A percentile compares a stretch with the other conserved stretches of the same genome.
These are phyloP conservation scores for Lactarius psammicola DNA, from an alignment of 768 basidiomycete species.

Conservation along the genomic window DNA sequence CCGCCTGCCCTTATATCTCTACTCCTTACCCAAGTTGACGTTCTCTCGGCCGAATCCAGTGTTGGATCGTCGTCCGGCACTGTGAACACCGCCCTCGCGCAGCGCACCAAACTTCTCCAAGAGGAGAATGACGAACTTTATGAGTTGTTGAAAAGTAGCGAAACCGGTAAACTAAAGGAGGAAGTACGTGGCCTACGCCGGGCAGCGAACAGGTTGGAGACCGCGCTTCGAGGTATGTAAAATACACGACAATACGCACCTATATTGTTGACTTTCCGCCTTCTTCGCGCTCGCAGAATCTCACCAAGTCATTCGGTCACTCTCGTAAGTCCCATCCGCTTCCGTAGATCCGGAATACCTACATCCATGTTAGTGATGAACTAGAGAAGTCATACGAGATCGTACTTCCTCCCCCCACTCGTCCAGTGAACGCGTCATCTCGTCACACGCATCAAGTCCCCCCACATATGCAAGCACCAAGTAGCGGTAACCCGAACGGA, in stretches of 20 bases:
- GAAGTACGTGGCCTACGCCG: constrained; percentile 69
- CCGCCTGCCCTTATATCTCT: constrained; percentile 70
- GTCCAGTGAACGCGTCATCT: constrained; percentile 40
- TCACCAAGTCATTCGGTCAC: constrained; percentile 62
- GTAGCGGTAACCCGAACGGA: constrained; percentile 30
- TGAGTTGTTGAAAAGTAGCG: constrained; percentile 65
- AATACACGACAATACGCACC: constrained; percentile 15
- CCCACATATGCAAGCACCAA: constrained; percentile 30
- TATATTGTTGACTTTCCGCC: constrained; percentile 10
- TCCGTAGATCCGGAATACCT: constrained; percentile 11
- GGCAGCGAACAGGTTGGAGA: constrained; percentile 67
- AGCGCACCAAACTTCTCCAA: constrained; percentile 68
- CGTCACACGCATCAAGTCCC: constrained; percentile 45
- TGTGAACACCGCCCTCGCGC: constrained; percentile 70
- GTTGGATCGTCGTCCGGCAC: constrained; percentile 44
- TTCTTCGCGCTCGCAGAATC: constrained; percentile 53
- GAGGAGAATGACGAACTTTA: constrained; percentile 89
- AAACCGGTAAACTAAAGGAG: constrained; percentile 80
- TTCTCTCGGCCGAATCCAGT: constrained; percentile 36
- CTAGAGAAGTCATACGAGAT: constrained; percentile 73
- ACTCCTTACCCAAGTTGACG: constrained; percentile 63
- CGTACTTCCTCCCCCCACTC: constrained; percentile 46
- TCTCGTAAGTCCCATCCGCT: constrained; percentile 57
- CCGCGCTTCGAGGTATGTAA: constrained; percentile 68
- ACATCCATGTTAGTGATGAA: constrained; percentile 53